These are phyloP conservation scores for Phytophthora podocarpi DNA, from an alignment of 352 stramenopile species.

Conservation along the genomic window DNA sequence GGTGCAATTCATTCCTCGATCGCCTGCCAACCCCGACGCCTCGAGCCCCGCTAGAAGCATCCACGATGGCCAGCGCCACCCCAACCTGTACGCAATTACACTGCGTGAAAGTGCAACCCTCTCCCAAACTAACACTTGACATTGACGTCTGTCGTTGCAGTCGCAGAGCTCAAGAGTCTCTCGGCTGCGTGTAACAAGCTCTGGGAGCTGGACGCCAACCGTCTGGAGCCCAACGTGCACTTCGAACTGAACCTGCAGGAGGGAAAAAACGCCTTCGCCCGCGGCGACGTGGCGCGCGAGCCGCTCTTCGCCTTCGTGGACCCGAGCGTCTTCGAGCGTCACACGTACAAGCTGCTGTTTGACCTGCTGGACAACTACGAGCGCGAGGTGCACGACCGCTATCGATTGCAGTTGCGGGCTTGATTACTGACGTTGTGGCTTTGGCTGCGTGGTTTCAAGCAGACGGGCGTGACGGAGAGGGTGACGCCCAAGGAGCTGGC, in stretches of 20 bases:
- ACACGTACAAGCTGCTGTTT: constrained; percentile 92
- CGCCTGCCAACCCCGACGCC: neutral
- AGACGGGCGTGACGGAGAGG: constrained; percentile 87
- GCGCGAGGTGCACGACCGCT: constrained; percentile 49
- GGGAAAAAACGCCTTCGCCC: constrained; percentile 90
- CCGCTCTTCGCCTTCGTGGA: constrained; percentile 93
- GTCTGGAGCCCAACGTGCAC: constrained; percentile 87
- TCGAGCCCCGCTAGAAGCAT: neutral
- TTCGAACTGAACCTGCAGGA: constrained; percentile 95
- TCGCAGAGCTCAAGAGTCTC: constrained; percentile 59
- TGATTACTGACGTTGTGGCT: constrained; percentile 1
- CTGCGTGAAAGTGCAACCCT: neutral
- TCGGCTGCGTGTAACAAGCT: constrained; percentile 87
- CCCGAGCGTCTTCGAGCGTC: constrained; percentile 81
- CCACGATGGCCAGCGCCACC: constrained; percentile 45
- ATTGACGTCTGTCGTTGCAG: constrained; percentile 15
- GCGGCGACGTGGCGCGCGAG: constrained; percentile 88
- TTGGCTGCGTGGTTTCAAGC: neutral
- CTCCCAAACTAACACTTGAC: neutral
- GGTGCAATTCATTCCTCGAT: constrained; percentile 32
- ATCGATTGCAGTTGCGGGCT: neutral
- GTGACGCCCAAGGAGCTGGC: constrained; percentile 86
- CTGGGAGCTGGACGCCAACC: constrained; percentile 90
- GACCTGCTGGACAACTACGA: constrained; percentile 92
- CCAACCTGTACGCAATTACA: constrained; percentile 46